These are phyloP conservation scores for Microcera coccophila DNA, from an alignment of 2,329 filamentous ascomycete genomes.

Conservation along the genomic window DNA sequence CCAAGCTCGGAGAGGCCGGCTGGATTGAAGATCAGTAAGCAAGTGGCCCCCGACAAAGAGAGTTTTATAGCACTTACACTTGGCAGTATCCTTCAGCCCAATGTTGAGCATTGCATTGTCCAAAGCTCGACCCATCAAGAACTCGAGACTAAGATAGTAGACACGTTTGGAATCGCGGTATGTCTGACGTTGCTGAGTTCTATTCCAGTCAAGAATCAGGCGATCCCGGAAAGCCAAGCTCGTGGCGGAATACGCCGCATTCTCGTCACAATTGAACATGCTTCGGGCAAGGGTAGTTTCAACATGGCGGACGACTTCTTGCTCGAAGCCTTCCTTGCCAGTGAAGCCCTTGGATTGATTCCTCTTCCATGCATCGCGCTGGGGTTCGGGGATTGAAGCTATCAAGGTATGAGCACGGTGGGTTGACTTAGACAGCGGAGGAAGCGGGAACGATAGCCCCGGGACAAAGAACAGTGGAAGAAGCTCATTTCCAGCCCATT, in stretches of 20 bases:
- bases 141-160: slow-evolving; percentile 96
- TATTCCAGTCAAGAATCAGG: slow-evolving; percentile 94
- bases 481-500: no score
- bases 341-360: slow-evolving; percentile 65
- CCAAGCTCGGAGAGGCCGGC: slow-evolving; percentile 84
- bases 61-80: slow-evolving; percentile 50
- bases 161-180: slow-evolving; percentile 86
- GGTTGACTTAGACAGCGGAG: neutral
- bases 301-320: slow-evolving; percentile 86
- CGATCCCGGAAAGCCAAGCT: slow-evolving; percentile 90
- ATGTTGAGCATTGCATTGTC: slow-evolving; percentile 99
- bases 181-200: slow-evolving; percentile 94
- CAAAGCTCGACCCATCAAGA: slow-evolving; percentile 91
- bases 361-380: slow-evolving; percentile 74
- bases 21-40: slow-evolving; percentile 31
- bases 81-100: slow-evolving; percentile 78
- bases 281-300: slow-evolving; percentile 94
- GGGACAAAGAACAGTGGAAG: no score
- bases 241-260: slow-evolving; percentile 85
- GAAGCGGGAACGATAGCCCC: neutral
- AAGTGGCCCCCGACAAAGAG: neutral
- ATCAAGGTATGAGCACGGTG: slow-evolving; percentile 12
- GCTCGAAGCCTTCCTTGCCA: slow-evolving; percentile 78
- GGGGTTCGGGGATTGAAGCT: slow-evolving; percentile 80
- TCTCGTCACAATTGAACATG: slow-evolving; percentile 97